Evolutionary conservation across 208 protist species (phyloP).

Genomic region (Trypanosoma theileri): DNA sequence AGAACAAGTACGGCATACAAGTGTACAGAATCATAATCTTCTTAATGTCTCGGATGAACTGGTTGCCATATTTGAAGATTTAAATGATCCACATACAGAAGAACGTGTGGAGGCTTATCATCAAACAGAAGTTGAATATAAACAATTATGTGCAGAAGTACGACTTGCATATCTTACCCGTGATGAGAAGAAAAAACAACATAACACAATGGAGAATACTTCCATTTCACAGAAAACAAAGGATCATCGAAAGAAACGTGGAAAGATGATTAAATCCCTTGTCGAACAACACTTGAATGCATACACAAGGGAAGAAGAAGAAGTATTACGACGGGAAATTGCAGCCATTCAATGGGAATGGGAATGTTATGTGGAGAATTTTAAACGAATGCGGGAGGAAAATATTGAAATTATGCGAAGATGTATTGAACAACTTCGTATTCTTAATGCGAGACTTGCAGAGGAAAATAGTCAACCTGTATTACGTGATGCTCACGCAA

Average conservation of each 20-base stretch:
- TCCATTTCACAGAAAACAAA: not conserved
- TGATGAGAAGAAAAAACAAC: not conserved
- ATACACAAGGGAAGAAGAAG: constrained; percentile 39
- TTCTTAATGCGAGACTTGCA: constrained; percentile 47
- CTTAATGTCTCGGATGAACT: constrained; percentile 44
- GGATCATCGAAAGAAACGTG: constrained; percentile 16
- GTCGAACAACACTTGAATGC: constrained; percentile 33
- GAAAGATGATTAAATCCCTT: constrained; percentile 35
- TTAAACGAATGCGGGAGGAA: constrained; percentile 25
- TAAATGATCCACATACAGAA: constrained; percentile 68
- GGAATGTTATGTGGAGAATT: constrained; percentile 32
- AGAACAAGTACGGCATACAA: constrained; percentile 79
- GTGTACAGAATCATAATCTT: constrained; percentile 65
- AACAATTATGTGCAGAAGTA: constrained; percentile 74
- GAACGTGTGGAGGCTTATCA: constrained; percentile 49
- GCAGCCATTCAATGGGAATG: constrained; percentile 37
- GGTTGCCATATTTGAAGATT: constrained; percentile 69
- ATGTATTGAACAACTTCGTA: constrained; percentile 38
- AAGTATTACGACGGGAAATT: constrained; percentile 31
- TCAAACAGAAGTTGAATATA: constrained; percentile 42
- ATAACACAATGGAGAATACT: too few species aligned
- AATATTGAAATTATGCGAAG: constrained; percentile 35
- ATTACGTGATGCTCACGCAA: constrained; percentile 65
- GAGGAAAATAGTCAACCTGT: constrained; percentile 70
- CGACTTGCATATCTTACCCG: constrained; percentile 61